Evolutionary conservation across 305 asterid genomes (phyloP).

Genomic region (Fraxinus albicans): DNA sequence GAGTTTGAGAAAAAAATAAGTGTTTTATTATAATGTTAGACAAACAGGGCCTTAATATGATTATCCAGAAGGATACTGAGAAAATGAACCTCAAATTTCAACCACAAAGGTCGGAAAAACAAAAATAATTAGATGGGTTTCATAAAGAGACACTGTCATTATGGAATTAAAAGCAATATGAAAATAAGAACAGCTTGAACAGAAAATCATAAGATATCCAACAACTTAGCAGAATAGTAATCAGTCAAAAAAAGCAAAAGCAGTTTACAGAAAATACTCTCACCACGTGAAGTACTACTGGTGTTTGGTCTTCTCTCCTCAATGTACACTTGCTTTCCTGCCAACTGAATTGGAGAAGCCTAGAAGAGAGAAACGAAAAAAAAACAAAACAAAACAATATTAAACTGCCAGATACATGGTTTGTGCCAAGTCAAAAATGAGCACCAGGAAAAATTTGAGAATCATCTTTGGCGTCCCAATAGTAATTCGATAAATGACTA

Average conservation of each 20-base stretch:
- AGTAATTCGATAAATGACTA: background rate
- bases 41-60: background rate
- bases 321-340: conserved; percentile 69
- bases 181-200: background rate
- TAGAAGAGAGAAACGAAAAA: conserved; percentile 8
- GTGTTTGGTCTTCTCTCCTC: conserved; percentile 68
- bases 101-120: background rate
- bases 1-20: background rate
- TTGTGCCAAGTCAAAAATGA: background rate
- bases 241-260: background rate
- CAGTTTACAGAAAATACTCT: conserved; percentile 49
- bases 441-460: background rate
- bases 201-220: background rate
- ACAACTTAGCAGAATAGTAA: background rate
- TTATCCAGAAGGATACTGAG: background rate
- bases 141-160: background rate
- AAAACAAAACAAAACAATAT: background rate
- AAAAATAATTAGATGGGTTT: background rate
- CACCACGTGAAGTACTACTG: conserved; percentile 59
- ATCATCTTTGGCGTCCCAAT: background rate
- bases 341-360: conserved; percentile 84
- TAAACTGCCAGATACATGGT: background rate
- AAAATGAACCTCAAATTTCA: background rate
- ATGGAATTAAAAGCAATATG: background rate
- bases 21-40: background rate